Evolutionary conservation across 345 rosid genomes (phyloP), one percentile per base, ranked within the genome.

Genomic region (Rubroshorea leprosula): DNA sequence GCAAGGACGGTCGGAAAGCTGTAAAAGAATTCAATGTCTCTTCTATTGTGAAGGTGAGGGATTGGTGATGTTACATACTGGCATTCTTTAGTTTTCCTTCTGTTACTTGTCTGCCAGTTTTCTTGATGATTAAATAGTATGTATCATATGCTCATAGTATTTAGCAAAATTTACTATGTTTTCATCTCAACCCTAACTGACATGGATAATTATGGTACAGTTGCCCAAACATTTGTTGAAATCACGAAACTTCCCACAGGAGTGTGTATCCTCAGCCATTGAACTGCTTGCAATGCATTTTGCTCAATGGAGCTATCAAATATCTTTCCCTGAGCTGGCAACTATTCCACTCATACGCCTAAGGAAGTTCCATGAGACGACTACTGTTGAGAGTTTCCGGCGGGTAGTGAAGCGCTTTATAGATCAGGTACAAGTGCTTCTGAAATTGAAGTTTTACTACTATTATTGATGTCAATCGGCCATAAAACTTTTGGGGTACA

Each of bases 251-350:
- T 93, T 93, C 69, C 90, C 79, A 65, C 92, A 82, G 55, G 82
- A 68, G 43, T 83, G 96, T 59, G 71, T 93, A 29, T 57, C 48
- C 46, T 77, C 89, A 31, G 74, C 80, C 69, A 61, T 87, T 74
- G 90, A 87, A 77, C 72, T 93, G 46, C 87, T 93, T 51, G 80
- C 83, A 8, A 67, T 23, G 27, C 99, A 93, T 77, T 89, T 89
- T 69, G 74, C 84, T 69, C 88, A 80, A 47, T 89, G 96, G 99
- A 83, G 99, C 69, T 74, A 75, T 61, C 87, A 89, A 75, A 82
- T 93, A 65, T 83, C 97, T 18, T 87, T 93, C 61, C 99, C 97
- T 7, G 99, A 93, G 70, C 75, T 89, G 66, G 90, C 95, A 47
- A 85, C 95, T 14, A 66, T 90, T 43, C 84, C 99, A 17, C 48